These are phyloP conservation scores for Phytophthora europaea DNA, from an alignment of 352 stramenopile species.

Conservation along the genomic window DNA sequence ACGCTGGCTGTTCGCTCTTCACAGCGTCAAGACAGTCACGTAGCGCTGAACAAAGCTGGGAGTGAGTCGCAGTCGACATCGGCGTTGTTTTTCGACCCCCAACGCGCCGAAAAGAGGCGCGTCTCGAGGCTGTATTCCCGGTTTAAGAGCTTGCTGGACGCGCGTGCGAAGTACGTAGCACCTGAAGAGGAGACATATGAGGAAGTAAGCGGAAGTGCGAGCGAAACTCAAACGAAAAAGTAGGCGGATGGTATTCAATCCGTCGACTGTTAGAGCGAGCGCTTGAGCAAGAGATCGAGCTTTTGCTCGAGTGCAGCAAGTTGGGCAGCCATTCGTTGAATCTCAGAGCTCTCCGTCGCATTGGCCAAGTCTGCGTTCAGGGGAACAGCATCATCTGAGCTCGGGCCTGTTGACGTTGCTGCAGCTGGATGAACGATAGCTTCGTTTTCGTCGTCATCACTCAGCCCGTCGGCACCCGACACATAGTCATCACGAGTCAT, in stretches of 20 bases:
- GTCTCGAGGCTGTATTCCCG: slow-evolving; percentile 72
- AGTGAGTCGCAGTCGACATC: slow-evolving; percentile 15
- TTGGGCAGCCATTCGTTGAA: slow-evolving; percentile 25
- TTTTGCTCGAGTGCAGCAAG: slow-evolving; percentile 30
- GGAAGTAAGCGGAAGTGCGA: background rate
- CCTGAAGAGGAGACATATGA: slow-evolving; percentile 21
- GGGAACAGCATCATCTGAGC: background rate
- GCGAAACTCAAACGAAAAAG: background rate
- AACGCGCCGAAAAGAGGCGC: slow-evolving; percentile 62
- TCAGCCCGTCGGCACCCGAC: background rate
- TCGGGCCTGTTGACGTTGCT: slow-evolving; percentile 5
- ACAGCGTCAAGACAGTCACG: slow-evolving; percentile 5
- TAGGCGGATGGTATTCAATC: background rate
- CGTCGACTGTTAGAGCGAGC: background rate
- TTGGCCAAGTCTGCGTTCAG: background rate
- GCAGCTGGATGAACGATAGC: slow-evolving; percentile 6
- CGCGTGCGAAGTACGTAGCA: slow-evolving; percentile 48
- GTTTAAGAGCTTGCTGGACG: slow-evolving; percentile 70
- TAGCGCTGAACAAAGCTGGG: background rate
- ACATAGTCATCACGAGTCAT: background rate
- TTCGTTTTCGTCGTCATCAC: slow-evolving; percentile 7
- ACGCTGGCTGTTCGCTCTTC: background rate
- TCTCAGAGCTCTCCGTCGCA: background rate
- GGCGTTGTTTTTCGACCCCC: slow-evolving; percentile 50
- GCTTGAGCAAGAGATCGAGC: slow-evolving; percentile 35